These are phyloP conservation scores for Trichoderma sp. DNA, from an alignment of 2,329 filamentous ascomycete species.

Conservation along the genomic window DNA sequence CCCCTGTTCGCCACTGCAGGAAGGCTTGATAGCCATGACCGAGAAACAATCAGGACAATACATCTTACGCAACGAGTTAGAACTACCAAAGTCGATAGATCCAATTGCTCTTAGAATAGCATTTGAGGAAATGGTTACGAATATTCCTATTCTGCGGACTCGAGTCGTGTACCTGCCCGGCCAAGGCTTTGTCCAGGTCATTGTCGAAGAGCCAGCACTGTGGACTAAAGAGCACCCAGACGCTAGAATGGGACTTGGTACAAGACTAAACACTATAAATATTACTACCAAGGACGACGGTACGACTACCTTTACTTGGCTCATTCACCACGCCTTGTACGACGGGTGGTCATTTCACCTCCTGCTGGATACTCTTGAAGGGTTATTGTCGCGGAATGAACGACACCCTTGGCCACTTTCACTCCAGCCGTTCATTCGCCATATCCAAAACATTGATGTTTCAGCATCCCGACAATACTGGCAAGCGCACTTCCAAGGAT, in stretches of 20 bases:
- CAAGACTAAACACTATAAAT: neutral
- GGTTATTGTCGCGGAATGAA: neutral
- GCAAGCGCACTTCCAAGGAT: neutral
- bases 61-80: neutral
- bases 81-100: neutral
- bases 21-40: neutral
- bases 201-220: neutral
- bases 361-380: neutral
- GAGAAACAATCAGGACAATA: neutral
- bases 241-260: neutral
- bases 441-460: neutral
- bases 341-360: neutral
- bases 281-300: neutral
- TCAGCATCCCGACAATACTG: neutral
- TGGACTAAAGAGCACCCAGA: neutral
- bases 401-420: neutral
- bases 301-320: neutral
- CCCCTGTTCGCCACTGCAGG: conserved; percentile 4
- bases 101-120: neutral
- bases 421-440: neutral
- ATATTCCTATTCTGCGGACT: neutral
- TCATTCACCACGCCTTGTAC: neutral
- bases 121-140: neutral
- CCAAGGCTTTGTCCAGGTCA: neutral
- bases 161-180: neutral